Evolutionary conservation across 805 yeast species (phyloP), one percentile per base, ranked within the genome.

Genomic region (Pichia pseudocactophila): DNA sequence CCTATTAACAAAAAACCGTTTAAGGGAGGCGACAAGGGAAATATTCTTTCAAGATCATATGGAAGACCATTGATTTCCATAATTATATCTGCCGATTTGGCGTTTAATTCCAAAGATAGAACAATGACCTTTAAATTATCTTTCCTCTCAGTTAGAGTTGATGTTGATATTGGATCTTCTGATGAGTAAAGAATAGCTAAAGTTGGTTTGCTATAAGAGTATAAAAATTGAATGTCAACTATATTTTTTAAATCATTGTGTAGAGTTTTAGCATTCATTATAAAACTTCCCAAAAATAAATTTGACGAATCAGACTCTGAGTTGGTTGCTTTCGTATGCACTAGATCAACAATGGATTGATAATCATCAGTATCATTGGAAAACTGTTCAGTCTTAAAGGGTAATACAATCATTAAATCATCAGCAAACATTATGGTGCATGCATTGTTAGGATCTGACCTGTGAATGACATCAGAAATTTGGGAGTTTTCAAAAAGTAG

Each of bases 161-260:
- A 96, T 0, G 94, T 79, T 95, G 96, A 86, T 0, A 88, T 76
- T 11, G 54, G 36, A 1, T 57, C 41, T 27, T 59, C 55, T 1
- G 66, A 63, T 0, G 63, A 58, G 45, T 61, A 60, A 35, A 61
- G 42, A 13, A 61, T 45, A 2, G 64, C 64, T n/a, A 61, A 41
- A 0, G 97, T 89, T 0, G 97, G 95, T 45, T 82, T 92, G 49
- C 82, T 66, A 55, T 86, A 90, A 43, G 80, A 80, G 54, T 78
- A 62, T 32, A 90, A 60, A 56, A 84, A 89, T 38, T 76, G 77
- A 50, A 81, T 69, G 55, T 85, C 95, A 2, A 82, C 66, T 13
- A 92, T 74, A 47, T 79, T 76, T 17, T 68, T 62, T 36, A 88
- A 69, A 4, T 74, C 68, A 0, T 74, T 52, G 49, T 80, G 78